Percentiles rank a stretch among this genome's conserved stretches.
Conservation (phyloP, 176 grass and related monocot species). For the Aegilops umbellulata region DNA sequence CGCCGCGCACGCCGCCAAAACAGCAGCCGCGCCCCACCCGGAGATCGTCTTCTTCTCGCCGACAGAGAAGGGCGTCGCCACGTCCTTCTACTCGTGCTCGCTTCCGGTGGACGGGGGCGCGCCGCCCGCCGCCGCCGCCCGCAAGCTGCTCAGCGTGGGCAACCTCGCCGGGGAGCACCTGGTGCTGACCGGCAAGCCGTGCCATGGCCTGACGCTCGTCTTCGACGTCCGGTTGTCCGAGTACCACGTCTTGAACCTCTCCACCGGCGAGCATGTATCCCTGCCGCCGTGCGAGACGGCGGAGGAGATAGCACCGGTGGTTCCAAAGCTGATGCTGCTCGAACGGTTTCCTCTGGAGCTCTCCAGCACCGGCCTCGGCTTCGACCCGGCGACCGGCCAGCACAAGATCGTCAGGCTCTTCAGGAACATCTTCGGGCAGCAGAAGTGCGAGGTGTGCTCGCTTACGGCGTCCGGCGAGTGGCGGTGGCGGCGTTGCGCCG, state of each 20-base stretch:
- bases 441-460: neutral
- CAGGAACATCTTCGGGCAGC: neutral
- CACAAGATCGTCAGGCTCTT: conserved; percentile 32
- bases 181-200: too few relatives aligned
- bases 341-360: neutral
- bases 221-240: neutral
- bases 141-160: neutral
- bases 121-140: too few relatives aligned
- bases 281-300: conserved; percentile 6
- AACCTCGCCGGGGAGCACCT: neutral
- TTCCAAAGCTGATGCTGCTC: neutral
- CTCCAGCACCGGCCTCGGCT: neutral
- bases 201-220: too few relatives aligned
- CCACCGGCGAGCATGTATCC: neutral
- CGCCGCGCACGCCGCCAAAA: neutral
- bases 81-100: neutral
- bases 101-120: neutral
- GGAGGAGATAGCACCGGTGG: neutral
- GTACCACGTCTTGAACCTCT: conserved; percentile 4
- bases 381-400: neutral
- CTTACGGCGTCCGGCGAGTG: neutral
- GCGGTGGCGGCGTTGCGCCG: neutral
- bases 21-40: neutral
- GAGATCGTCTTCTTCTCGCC: conserved; percentile 14
- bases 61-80: neutral